phyloP scores from a whole-genome alignment of 345 rosid species.

The Gynandropsis gynandra region DNA sequence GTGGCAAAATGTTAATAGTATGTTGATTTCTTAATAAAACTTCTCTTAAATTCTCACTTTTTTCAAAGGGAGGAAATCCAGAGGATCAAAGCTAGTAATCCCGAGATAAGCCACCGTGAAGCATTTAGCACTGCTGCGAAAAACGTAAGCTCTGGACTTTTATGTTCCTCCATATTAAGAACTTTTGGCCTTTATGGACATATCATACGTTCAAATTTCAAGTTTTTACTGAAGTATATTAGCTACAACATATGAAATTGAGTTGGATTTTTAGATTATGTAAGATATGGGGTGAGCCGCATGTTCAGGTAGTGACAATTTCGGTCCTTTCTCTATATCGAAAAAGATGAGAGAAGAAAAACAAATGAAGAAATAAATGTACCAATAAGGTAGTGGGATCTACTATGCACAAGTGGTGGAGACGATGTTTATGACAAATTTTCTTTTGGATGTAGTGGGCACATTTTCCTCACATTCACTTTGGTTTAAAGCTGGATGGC shows the following conservation, averaged over 20 bases:
- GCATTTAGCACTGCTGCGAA: conserved; percentile 98
- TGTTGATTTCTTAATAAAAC: too few relatives aligned
- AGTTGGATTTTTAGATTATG: neutral
- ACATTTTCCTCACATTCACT: conserved; percentile 94
- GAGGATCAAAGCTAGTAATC: conserved; percentile 92
- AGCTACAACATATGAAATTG: neutral
- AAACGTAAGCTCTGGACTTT: conserved; percentile 50
- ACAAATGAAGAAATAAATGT: conserved; percentile 15
- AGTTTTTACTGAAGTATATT: too few relatives aligned
- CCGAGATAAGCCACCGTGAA: conserved; percentile 93
- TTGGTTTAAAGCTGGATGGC: conserved; percentile 78
- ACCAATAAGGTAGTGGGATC: conserved; percentile 26
- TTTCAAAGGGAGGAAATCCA: conserved; percentile 81
- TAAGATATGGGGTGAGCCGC: neutral
- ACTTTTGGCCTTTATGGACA: neutral
- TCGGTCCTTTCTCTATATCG: neutral
- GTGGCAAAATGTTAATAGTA: too few relatives aligned
- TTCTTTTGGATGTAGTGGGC: conserved; percentile 55
- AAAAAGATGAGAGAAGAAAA: neutral
- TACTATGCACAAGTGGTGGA: conserved; percentile 27
- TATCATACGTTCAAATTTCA: neutral
- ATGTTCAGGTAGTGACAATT: too few relatives aligned
- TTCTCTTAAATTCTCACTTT: neutral
- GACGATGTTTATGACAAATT: neutral
- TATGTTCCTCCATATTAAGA: neutral